A percentile compares a stretch with the other conserved stretches of the same genome.
These are phyloP conservation scores for Corylus heterophylla DNA, from an alignment of 306 rosid genomes.

Conservation along the genomic window DNA sequence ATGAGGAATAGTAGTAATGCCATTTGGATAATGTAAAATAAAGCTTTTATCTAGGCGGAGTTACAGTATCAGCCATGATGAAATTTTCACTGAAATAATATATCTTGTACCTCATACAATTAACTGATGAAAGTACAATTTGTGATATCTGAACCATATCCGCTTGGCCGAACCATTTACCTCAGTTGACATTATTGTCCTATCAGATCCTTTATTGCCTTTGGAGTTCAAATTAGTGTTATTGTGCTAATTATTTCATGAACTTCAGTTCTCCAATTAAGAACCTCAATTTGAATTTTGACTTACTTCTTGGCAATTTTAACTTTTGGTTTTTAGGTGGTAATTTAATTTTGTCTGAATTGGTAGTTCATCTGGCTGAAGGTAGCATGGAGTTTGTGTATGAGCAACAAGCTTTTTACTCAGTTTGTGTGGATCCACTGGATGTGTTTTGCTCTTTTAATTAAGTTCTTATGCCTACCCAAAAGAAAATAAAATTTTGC, in stretches of 20 bases:
- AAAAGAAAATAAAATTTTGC: background rate
- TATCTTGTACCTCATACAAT: background rate
- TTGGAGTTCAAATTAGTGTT: background rate
- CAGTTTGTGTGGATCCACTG: background rate
- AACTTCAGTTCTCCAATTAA: background rate
- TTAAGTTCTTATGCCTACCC: background rate
- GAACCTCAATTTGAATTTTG: background rate
- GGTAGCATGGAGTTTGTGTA: background rate
- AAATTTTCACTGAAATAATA: background rate
- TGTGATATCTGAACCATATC: background rate
- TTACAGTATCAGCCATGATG: background rate
- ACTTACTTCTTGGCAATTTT: background rate
- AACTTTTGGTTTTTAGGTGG: background rate
- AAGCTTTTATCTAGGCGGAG: no score
- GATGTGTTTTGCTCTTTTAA: background rate
- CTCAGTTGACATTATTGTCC: background rate
- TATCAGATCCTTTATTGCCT: background rate
- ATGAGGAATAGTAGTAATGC: no score
- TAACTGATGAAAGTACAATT: background rate
- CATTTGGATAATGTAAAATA: no score
- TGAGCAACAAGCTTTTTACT: background rate
- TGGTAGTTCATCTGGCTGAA: background rate
- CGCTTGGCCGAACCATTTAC: background rate
- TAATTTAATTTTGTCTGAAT: background rate
- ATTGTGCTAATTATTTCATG: background rate